These are phyloP conservation scores for Apophysomyces trapeziformis DNA, from an alignment of 371 early-diverging fungal species.

Conservation along the genomic window DNA sequence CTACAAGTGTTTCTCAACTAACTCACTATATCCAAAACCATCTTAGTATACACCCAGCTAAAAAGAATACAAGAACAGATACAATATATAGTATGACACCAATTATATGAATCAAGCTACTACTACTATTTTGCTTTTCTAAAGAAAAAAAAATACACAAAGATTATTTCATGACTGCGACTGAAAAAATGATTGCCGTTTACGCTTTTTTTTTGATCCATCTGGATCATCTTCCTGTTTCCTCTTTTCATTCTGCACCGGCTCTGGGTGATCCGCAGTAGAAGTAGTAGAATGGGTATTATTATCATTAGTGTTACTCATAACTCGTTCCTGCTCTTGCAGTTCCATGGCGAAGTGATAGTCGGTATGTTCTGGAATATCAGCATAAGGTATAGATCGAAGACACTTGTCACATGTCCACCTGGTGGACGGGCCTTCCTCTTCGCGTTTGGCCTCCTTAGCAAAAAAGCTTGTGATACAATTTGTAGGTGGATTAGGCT, in stretches of 20 bases:
- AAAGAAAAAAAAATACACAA: too few species aligned
- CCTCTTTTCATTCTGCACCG: not conserved
- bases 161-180: not conserved
- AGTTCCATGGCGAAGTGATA: constrained; percentile 55
- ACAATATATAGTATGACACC: too few species aligned
- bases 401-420: constrained; percentile 45
- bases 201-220: not conserved
- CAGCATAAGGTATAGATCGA: constrained; percentile 22
- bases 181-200: not conserved
- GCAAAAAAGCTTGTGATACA: constrained; percentile 7
- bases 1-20: too few species aligned
- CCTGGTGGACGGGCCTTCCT: constrained; percentile 4
- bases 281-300: too few species aligned
- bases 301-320: not conserved
- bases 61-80: too few species aligned
- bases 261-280: not conserved
- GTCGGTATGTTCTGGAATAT: constrained; percentile 52
- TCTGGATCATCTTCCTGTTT: not conserved
- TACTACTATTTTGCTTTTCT: too few species aligned
- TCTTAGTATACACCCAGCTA: too few species aligned
- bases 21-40: too few species aligned
- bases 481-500: constrained; percentile 7
- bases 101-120: too few species aligned
- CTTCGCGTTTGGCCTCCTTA: constrained; percentile 3
- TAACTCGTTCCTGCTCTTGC: constrained; percentile 18